Evolutionary conservation across 23 red algal species (phyloP), one percentile per base, ranked within the genome.

Genomic region (Cyanidioschyzon merolae): DNA sequence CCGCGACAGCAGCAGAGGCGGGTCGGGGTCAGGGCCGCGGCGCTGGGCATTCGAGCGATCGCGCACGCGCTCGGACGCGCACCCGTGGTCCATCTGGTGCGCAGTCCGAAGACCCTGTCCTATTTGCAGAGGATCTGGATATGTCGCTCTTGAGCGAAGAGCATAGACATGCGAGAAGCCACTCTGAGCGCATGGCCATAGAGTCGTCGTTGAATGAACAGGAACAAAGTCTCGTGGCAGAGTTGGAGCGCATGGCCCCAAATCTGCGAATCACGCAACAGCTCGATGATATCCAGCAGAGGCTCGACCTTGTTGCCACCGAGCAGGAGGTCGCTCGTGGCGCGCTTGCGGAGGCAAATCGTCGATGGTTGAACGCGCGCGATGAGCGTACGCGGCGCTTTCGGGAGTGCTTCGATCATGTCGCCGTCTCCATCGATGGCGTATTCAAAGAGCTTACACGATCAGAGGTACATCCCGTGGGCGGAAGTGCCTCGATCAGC

Each of bases 371-470:
- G 59, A 67, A 74, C 1, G 84, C 87, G 12, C 74, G 78, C 38
- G 82, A 90, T 50, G 82, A 87, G 32, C 58, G 92, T 37, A 88
- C 83, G 25, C 74, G 80, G n/a, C 79, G 83, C 7, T 98, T 98
- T 68, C 82, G 68, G 74, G 74, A 37, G 15, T 98, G 88, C 41
- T 98, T 89, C 39, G 79, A 58, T 29, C 74, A 81, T 45, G 88
- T 98, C 0, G 74, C 89, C 0, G 81, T 77, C 26, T 80, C 79
- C 59, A 91, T 98, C 74, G 79, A 87, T 74, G 77, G 82, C 58
- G 78, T 91, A 32, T 98, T 91, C 67, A 91, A 89, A 58, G 58
- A 98, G 67, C 85, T 98, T 25, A 98, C 94, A 0, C 89, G 85
- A 31, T 85, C 79, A 32, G 40, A 59, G 24, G 59, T 78, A 1